These are phyloP conservation scores for Aspergillus proliferans DNA, from an alignment of 2,329 filamentous ascomycete genomes.

Conservation along the genomic window DNA sequence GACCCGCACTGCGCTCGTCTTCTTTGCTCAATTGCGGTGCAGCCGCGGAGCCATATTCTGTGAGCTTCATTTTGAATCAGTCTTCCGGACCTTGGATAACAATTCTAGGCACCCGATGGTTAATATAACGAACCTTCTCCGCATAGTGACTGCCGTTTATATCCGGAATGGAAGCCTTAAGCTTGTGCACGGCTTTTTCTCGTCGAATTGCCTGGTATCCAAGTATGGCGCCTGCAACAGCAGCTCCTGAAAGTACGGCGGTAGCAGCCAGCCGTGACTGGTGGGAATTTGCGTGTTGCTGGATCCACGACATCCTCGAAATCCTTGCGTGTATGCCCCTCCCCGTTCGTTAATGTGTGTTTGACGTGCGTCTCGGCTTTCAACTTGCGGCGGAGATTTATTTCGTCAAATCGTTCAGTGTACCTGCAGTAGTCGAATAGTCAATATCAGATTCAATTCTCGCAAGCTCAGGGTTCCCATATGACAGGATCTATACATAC, in stretches of 20 bases:
- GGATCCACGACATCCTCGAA: constrained; percentile 31
- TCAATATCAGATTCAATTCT: neutral
- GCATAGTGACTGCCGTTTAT: constrained; percentile 46
- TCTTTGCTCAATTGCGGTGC: constrained; percentile 38
- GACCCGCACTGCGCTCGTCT: constrained; percentile 52
- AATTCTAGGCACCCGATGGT: neutral
- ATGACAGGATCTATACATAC: too few species aligned
- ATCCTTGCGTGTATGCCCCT: neutral
- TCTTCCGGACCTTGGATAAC: neutral
- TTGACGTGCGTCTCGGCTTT: neutral
- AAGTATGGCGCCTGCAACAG: constrained; percentile 48
- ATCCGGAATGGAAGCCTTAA: constrained; percentile 59
- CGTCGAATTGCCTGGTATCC: constrained; percentile 52
- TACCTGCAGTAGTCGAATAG: neutral
- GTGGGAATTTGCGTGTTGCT: constrained; percentile 37
- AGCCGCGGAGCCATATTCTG: constrained; percentile 41
- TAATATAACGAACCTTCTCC: constrained; percentile 37
- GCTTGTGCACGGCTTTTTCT: constrained; percentile 49
- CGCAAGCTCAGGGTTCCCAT: too few species aligned
- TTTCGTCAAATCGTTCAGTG: neutral
- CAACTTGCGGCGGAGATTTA: neutral
- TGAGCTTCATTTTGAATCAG: constrained; percentile 44
- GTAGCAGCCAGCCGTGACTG: constrained; percentile 38
- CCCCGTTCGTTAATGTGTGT: neutral
- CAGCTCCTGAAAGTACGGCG: constrained; percentile 38